A percentile compares a stretch with the other conserved stretches of the same genome.
These are phyloP conservation scores for Podila epigama DNA, from an alignment of 192 early-diverging fungal species.

Conservation along the genomic window DNA sequence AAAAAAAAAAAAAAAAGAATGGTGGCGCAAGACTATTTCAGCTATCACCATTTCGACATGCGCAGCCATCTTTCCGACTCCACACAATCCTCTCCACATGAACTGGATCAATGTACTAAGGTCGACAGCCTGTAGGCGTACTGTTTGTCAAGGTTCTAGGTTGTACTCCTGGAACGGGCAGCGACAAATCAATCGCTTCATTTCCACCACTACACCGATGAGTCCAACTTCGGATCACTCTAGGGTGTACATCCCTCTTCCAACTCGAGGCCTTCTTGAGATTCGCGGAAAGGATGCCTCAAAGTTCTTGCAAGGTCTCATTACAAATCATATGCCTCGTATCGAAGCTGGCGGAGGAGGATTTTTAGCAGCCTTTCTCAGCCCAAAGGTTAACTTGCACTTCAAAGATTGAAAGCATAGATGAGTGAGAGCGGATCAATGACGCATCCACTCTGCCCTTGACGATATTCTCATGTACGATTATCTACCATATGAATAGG, in stretches of 20 bases:
- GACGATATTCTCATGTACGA: no score
- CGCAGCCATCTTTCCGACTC: no score
- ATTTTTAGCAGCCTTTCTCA: constrained; percentile 82
- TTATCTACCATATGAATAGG: constrained; percentile 60
- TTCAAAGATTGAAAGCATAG: neutral
- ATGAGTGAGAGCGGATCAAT: neutral
- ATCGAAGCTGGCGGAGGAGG: constrained; percentile 77
- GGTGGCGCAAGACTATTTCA: no score
- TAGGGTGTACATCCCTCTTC: constrained; percentile 55
- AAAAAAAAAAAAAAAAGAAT: no score
- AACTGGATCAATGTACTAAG: no score
- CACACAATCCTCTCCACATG: no score
- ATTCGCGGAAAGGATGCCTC: constrained; percentile 76
- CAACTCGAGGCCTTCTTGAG: constrained; percentile 67
- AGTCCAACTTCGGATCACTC: neutral
- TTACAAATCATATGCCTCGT: constrained; percentile 84
- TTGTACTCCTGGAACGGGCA: no score
- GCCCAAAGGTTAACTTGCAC: constrained; percentile 65
- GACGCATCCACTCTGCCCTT: neutral
- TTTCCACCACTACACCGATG: neutral
- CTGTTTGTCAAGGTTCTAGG: no score
- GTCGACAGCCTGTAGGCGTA: no score
- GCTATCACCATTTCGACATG: no score
- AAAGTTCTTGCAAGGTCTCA: constrained; percentile 91
- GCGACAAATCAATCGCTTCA: neutral